These are phyloP conservation scores for Verticillium longisporum DNA, from an alignment of 2,329 filamentous ascomycete species.

Conservation along the genomic window DNA sequence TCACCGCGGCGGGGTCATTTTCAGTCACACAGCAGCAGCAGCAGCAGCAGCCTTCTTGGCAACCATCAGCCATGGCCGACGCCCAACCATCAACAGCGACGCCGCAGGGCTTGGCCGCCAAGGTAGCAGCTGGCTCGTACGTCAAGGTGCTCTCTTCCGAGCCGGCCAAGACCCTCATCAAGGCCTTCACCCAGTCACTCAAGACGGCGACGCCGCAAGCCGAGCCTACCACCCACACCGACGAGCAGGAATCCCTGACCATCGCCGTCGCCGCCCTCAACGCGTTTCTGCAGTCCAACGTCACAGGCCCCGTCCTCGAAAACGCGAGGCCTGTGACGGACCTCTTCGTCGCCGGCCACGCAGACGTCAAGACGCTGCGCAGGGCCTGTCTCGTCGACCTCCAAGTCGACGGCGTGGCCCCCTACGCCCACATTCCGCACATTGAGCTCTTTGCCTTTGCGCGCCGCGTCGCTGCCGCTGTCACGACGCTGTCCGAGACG, in stretches of 20 bases:
- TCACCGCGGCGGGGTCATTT: not conserved
- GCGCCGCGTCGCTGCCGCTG: slow-evolving; percentile 29
- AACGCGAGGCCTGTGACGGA: not conserved
- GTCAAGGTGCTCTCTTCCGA: not conserved
- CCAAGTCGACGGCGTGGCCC: slow-evolving; percentile 75
- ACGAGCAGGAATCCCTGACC: too few species aligned
- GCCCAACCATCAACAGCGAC: not conserved
- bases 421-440: slow-evolving; percentile 77
- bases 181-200: not conserved
- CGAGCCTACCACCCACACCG: too few species aligned
- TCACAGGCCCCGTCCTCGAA: slow-evolving; percentile 76
- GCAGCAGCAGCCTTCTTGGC: too few species aligned
- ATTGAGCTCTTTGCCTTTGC: slow-evolving; percentile 80
- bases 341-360: slow-evolving; percentile 5
- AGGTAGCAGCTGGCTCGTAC: not conserved
- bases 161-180: not conserved
- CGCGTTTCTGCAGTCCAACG: slow-evolving; percentile 78
- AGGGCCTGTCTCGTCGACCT: slow-evolving; percentile 58
- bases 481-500: slow-evolving; percentile 12
- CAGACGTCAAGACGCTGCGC: slow-evolving; percentile 32
- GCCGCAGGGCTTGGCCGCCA: not conserved
- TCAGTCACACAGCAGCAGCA: not conserved
- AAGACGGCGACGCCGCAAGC: not conserved
- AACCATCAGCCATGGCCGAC: too few species aligned
- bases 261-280: slow-evolving; percentile 65